phyloP scores from a whole-genome alignment of 805 yeast species.

The Ogataea philodendri region DNA sequence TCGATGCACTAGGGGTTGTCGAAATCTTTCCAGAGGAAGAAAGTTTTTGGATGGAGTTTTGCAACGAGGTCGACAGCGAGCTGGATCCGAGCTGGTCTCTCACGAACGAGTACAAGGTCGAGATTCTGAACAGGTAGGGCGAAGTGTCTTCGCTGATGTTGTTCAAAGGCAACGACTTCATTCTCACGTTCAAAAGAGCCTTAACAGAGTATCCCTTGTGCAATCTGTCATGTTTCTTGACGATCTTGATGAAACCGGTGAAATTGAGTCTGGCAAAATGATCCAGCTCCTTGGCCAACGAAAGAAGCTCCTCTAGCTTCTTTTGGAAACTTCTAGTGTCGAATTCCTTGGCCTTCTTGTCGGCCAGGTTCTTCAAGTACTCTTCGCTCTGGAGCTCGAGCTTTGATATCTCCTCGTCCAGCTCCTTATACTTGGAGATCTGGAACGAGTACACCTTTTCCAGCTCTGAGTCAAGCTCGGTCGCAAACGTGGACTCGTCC shows the following conservation, averaged over 20 bases:
- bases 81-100: conserved; percentile 61
- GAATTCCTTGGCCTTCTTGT: conserved; percentile 35
- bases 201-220: conserved; percentile 87
- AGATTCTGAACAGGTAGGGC: conserved; percentile 80
- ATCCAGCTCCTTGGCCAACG: conserved; percentile 80
- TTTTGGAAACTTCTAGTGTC: conserved; percentile 62
- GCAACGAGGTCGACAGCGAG: conserved; percentile 37
- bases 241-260: conserved; percentile 93
- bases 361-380: conserved; percentile 28
- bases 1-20: conserved; percentile 33
- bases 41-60: conserved; percentile 46
- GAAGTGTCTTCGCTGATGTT: conserved; percentile 80
- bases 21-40: conserved; percentile 40
- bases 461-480: conserved; percentile 62
- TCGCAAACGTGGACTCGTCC: conserved; percentile 70
- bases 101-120: conserved; percentile 75
- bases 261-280: conserved; percentile 88
- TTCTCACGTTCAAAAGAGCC: conserved; percentile 83
- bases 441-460: conserved; percentile 79
- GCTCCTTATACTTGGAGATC: conserved; percentile 59
- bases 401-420: conserved; percentile 60
- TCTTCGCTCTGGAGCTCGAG: conserved; percentile 60
- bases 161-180: conserved; percentile 86
- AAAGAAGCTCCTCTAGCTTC: conserved; percentile 69
- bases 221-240: conserved; percentile 91